Evolutionary conservation across 2,329 filamentous ascomycete species (phyloP), one percentile per base, ranked within the genome.

Genomic region (Madurella mycetomatis): DNA sequence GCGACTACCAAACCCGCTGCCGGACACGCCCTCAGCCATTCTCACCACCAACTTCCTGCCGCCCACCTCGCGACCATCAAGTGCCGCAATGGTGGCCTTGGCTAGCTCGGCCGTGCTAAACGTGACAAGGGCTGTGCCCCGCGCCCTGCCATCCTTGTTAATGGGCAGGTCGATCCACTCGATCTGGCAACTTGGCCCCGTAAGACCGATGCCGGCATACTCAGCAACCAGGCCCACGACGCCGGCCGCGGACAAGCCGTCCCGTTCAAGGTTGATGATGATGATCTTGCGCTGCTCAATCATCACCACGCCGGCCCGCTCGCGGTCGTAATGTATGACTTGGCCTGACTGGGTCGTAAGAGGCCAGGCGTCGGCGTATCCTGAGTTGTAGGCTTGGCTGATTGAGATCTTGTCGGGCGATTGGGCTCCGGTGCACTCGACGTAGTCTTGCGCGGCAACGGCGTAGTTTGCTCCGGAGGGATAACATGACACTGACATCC

Each of bases 221-320:
- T 50, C 40, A n/a, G 25, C 31, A 9, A 62, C 12, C 15, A 56
- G 44, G 2, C 16, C 9, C 34, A 19, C 15, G 13, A 62, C 43
- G 18, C 37, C 31, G 0, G 45, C 7, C 4, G 43, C 43, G 9
- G 41, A 44, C 1, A 60, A 39, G 2, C 40, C 8, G 13, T 53
- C 44, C 2, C 53, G 49, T 1, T 47, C 16, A 13, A 62, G 55
- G 25, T 53, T 40, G 9, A 30, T 47, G 16, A 62, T 53, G 32
- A 59, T 17, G 43, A 62, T 58, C 5, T 53, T 58, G 49, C 56
- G 58, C 18, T 47, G 39, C 17, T 58, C 53, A 18, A 51, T 12
- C 18, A 34, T 15, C 18, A 54, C 25, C 25, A 25, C 46, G 47
- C 17, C 16, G 17, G 18, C 32, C 1, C 40, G 37, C 30, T 17